Evolutionary conservation across 768 basidiomycete genomes (phyloP), one percentile per base, ranked within the genome.

Genomic region (Pulveroboletus sp.): DNA sequence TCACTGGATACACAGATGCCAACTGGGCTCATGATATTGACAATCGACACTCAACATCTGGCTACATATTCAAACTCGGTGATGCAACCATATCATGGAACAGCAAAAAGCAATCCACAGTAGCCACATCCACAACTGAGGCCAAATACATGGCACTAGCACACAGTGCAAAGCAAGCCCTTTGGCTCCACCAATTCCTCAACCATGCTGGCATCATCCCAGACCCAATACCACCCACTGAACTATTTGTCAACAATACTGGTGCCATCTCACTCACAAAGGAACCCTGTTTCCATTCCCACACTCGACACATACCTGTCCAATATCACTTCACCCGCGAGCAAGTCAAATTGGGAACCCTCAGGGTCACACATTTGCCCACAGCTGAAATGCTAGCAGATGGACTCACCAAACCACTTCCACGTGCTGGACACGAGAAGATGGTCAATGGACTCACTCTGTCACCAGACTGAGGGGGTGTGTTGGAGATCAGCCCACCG

Each of bases 251-350:
- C 12, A 69, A 78, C 57, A 78, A 76, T 49, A 59, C 65, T 11
- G 68, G 66, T 0, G 63, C 74, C 0, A 72, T 72, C 21, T 52
- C 44, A 2, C 58, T 76, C 4, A 50, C 69, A 0, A 50, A 63
- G 6, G 70, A 77, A 42, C 62, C 72, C 0, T 38, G 55, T 2
- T 62, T 63, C 46, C 75, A 78, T 46, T 41, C 57, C 2, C 55
- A 69, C 16, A 62, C 66, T 9, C 77, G 75, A 53, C 77, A 77
- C 58, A 73, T 79, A 43, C 69, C 72, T 23, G 65, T 75, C 12
- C 49, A 61, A 5, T 65, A 71, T 48, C 72, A 77, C 50, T 72
- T 63, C 45, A 48, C 75, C n/a, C 62, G 68, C 1, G 65, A 77
- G 48, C 50, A 49, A 1, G 57, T 76, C 5, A 56, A 64, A 5